Conservation (phyloP, 257 asterid species). For the Solanum verrucosum region DNA sequence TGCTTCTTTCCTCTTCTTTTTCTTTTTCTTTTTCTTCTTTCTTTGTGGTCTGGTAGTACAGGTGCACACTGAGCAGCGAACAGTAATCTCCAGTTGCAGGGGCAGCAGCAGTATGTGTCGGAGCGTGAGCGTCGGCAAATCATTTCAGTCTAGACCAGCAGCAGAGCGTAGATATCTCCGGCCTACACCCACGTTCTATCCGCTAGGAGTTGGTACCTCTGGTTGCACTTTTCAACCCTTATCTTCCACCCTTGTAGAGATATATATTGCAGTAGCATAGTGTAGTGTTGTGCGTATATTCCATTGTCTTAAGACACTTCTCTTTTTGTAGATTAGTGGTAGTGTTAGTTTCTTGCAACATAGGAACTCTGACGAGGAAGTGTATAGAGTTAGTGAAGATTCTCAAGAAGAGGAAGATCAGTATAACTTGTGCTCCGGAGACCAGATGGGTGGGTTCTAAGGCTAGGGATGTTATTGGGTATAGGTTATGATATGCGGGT, state of each 20-base stretch:
- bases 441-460: not conserved
- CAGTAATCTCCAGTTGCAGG: not conserved
- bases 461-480: not conserved
- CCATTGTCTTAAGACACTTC: not conserved
- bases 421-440: not conserved
- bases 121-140: not conserved
- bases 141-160: not conserved
- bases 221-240: not conserved
- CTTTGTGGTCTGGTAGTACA: not conserved
- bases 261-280: not conserved
- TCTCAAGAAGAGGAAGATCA: not conserved
- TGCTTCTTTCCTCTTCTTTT: not conserved
- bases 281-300: not conserved
- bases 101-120: not conserved
- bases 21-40: not conserved
- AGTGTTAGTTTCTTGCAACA: not conserved
- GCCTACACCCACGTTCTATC: not conserved
- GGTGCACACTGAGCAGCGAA: not conserved
- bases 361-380: not conserved
- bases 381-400: not conserved
- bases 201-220: not conserved
- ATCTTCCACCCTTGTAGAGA: not conserved
- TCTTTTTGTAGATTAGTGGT: not conserved
- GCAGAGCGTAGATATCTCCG: not conserved
- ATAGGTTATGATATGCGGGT: not conserved